phyloP scores from a whole-genome alignment of 495 filamentous ascomycete genomes.

The Sordaria brevicollis region DNA sequence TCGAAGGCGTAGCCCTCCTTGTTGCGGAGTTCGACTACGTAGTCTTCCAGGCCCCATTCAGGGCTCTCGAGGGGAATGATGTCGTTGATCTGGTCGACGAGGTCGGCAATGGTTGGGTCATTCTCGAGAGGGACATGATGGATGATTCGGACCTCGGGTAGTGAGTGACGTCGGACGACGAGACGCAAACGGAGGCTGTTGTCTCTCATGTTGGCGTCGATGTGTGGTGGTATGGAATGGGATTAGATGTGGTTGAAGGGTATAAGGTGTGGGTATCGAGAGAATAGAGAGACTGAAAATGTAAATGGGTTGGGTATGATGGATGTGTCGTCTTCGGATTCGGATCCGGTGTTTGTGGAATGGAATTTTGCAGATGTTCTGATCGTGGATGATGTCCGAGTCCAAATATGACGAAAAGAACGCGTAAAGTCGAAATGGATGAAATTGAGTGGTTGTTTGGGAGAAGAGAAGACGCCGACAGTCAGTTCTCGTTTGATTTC shows the following conservation, averaged over 20 bases:
- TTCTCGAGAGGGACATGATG: constrained; percentile 54
- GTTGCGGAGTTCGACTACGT: constrained; percentile 66
- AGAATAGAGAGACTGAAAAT: background rate
- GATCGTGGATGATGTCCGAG: background rate
- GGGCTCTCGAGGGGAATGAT: constrained; percentile 73
- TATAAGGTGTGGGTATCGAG: background rate
- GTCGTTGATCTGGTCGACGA: constrained; percentile 76
- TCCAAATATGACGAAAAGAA: background rate
- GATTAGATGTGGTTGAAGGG: background rate
- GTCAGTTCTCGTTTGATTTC: background rate
- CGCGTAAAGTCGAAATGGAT: background rate
- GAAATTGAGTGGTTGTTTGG: background rate
- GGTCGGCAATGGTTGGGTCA: constrained; percentile 61
- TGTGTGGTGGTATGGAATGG: background rate
- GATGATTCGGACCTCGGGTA: constrained; percentile 66
- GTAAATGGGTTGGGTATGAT: background rate
- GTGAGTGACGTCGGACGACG: constrained; percentile 65
- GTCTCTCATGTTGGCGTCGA: constrained; percentile 13
- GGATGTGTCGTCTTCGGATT: background rate
- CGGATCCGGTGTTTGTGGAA: background rate
- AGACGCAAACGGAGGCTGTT: constrained; percentile 68
- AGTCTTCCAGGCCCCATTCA: constrained; percentile 87
- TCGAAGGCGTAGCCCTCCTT: constrained; percentile 56
- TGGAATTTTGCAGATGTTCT: background rate
- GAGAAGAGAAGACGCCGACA: background rate